Evolutionary conservation across 2,329 filamentous ascomycete genomes (phyloP).

Genomic region (Clonostachys rosea): DNA sequence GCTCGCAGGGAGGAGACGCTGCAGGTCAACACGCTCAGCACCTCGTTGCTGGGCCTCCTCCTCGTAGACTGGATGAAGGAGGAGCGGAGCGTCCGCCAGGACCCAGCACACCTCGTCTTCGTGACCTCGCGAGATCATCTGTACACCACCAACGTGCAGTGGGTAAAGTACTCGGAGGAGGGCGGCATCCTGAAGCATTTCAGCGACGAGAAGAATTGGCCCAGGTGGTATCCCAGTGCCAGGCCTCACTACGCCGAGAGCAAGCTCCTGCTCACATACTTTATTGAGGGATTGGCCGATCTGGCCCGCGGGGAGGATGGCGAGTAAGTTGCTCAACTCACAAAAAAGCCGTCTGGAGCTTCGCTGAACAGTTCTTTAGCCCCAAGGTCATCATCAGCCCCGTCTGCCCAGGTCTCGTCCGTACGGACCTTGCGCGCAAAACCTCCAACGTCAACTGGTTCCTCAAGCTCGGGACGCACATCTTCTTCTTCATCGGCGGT

Average conservation of each 20-base stretch:
- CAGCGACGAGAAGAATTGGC: neutral
- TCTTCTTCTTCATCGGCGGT: too few species aligned
- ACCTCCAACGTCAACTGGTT: neutral
- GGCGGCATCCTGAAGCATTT: neutral
- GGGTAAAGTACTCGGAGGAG: neutral
- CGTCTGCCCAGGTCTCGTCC: neutral
- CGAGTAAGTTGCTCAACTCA: neutral
- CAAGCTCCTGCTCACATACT: neutral
- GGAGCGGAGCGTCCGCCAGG: neutral
- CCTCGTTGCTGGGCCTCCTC: slow-evolving; percentile 45
- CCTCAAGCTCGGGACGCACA: neutral
- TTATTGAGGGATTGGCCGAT: neutral
- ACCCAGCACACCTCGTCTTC: neutral
- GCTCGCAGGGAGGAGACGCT: slow-evolving; percentile 21
- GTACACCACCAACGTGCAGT: neutral
- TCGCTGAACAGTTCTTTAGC: neutral
- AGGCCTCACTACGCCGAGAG: neutral
- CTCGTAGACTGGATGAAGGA: slow-evolving; percentile 18
- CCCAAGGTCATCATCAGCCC: neutral
- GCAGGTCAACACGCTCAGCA: slow-evolving; percentile 55
- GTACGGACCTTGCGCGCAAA: neutral
- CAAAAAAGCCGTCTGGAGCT: too few species aligned
- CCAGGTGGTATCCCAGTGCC: neutral
- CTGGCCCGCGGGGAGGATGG: neutral
- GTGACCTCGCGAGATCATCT: neutral